Percentiles rank a stretch among this genome's conserved stretches.
Conservation (phyloP, 768 basidiomycete genomes). For the Termitomyces sp. region DNA sequence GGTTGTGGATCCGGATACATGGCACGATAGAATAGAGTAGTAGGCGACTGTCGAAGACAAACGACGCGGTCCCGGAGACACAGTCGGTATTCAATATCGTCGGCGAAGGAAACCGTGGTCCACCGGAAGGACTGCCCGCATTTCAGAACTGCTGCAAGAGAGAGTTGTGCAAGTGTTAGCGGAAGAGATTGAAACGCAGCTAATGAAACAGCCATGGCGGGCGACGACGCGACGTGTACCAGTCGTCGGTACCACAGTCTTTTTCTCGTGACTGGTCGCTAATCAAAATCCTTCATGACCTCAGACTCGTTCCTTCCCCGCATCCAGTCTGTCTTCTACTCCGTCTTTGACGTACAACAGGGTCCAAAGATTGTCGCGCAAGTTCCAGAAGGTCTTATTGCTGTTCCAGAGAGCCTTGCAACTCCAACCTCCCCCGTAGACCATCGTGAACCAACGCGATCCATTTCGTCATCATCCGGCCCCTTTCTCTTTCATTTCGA, state of each 20-base stretch:
- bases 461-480: conserved; percentile 42
- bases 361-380: conserved; percentile 92
- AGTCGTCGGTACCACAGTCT: neutral
- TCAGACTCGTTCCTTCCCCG: conserved; percentile 69
- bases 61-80: conserved; percentile 80
- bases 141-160: conserved; percentile 70
- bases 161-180: conserved; percentile 62
- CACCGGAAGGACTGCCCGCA: conserved; percentile 89
- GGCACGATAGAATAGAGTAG: conserved; percentile 65
- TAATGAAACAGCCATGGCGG: conserved; percentile 16
- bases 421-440: conserved; percentile 25
- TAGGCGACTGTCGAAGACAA: conserved; percentile 71
- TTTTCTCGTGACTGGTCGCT: too few relatives aligned
- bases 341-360: conserved; percentile 79
- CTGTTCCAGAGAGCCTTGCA: conserved; percentile 30
- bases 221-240: conserved; percentile 1
- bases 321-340: conserved; percentile 89
- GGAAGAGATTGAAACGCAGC: conserved; percentile 54
- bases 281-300: conserved; percentile 12
- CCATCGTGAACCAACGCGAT: conserved; percentile 35
- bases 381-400: conserved; percentile 88
- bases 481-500: conserved; percentile 79
- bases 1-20: conserved; percentile 49
- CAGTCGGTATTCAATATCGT: conserved; percentile 61
- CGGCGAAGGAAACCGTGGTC: conserved; percentile 43